Evolutionary conservation across 2,329 filamentous ascomycete genomes (phyloP).

Genomic region (Fusarium keratoplasticum): DNA sequence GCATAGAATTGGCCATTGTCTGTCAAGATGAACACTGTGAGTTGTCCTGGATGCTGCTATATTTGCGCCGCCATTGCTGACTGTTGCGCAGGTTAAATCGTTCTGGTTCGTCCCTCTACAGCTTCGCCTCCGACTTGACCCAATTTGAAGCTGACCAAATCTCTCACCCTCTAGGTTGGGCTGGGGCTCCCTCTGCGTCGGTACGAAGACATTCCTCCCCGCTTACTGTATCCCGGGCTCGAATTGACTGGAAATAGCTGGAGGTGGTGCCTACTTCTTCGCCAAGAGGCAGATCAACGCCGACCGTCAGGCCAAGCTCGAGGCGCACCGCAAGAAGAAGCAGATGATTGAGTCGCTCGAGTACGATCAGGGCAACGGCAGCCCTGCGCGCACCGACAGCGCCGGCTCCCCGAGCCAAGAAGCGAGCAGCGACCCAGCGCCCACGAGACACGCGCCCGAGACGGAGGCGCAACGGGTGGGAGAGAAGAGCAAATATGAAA

Average conservation of each 20-base stretch:
- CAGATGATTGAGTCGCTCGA: constrained; percentile 68
- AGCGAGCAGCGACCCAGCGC: constrained; percentile 82
- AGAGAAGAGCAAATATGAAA: constrained; percentile 94
- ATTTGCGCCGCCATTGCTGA: constrained; percentile 36
- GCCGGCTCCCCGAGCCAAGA: constrained; percentile 76
- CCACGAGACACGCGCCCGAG: constrained; percentile 82
- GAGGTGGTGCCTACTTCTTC: constrained; percentile 93
- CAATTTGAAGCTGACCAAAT: constrained; percentile 19
- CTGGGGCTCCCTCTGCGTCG: constrained; percentile 89
- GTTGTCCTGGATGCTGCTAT: constrained; percentile 36
- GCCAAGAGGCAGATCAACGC: constrained; percentile 95
- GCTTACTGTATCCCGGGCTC: background rate
- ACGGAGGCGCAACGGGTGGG: constrained; percentile 73
- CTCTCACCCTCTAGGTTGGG: constrained; percentile 73
- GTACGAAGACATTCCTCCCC: constrained; percentile 60
- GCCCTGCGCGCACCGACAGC: constrained; percentile 68
- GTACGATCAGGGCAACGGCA: constrained; percentile 56
- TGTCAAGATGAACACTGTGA: constrained; percentile 66
- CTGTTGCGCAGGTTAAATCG: constrained; percentile 65
- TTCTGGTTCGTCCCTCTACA: constrained; percentile 66
- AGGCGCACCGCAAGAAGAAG: constrained; percentile 74
- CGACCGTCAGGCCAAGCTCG: constrained; percentile 79
- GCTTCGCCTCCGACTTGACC: constrained; percentile 4
- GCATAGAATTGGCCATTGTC: background rate
- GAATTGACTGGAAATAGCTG: constrained; percentile 66